Evolutionary conservation across 176 grass and related monocot species (phyloP), one percentile per base, ranked within the genome.

Genomic region (Avena eriantha): DNA sequence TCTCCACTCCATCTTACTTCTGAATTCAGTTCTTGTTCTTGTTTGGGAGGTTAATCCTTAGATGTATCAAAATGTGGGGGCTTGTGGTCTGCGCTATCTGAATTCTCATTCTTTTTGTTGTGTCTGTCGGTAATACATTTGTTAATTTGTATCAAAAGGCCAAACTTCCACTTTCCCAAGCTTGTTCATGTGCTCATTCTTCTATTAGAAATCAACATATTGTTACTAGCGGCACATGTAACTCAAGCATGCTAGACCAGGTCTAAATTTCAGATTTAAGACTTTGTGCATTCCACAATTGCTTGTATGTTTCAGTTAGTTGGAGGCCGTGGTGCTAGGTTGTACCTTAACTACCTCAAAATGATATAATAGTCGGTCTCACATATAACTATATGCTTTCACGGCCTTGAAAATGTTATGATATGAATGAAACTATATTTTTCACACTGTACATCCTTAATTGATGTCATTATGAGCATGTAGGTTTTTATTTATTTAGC

Each of bases 111-210:
- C 22, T 45, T 23, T 3, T 51, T 15, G 24, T 29, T 13, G 23
- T 75, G 58, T 39, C 36, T 35, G 63, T 56, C 80, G 29, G 76
- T 9, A 51, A 36, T 85, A 24, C 2, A 29, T 29, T 85, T 10
- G n/a, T 74, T 80, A 35, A 36, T 74, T 21, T 61, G 17, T 80
- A 73, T 64, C 13, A 19, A 39, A 78, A 83, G 36, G 7, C 51
- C 54, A 64, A 79, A 60, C 19, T 53, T 60, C 8, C 10, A 83
- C 34, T 33, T 65, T 31, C 39, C 14, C 3, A 26, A 61, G 63
- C 21, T 83, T 51, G 21, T 26, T 51, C 29, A 1, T 41, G 26
- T 15, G 14, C 21, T 51, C 14, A 35, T 78, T 49, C 18, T 69
- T 68, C 22, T 79, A 41, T 58, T 36, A 46, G 23, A 21, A 17